A percentile compares a stretch with the other conserved stretches of the same genome.
These are phyloP conservation scores for Skeletonema potamos DNA, from an alignment of 108 stramenopile genomes.

Conservation along the genomic window DNA sequence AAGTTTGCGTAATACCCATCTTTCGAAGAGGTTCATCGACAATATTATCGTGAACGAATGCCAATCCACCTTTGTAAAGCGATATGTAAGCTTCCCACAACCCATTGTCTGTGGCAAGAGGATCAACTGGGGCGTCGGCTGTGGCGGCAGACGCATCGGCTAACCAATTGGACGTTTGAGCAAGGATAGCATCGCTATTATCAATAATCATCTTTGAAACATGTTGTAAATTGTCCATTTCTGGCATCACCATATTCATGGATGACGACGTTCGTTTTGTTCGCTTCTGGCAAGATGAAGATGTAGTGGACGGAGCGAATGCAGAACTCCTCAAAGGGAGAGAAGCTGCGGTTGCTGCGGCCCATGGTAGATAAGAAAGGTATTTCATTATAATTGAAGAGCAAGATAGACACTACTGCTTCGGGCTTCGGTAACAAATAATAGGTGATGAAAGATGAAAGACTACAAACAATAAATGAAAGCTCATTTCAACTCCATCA, in stretches of 20 bases:
- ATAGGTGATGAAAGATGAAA: too few species aligned
- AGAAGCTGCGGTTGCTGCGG: neutral
- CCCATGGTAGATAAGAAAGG: neutral
- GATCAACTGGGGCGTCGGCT: slow-evolving; percentile 1
- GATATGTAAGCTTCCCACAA: slow-evolving; percentile 42
- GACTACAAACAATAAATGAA: neutral
- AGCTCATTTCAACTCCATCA: neutral
- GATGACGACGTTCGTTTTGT: neutral
- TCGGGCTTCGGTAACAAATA: too few species aligned
- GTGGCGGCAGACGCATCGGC: slow-evolving; percentile 19
- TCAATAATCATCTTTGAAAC: slow-evolving; percentile 5
- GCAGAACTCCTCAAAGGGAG: neutral
- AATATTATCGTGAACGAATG: slow-evolving; percentile 57
- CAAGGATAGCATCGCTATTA: neutral
- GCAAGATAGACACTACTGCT: neutral
- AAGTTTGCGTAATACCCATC: slow-evolving; percentile 69
- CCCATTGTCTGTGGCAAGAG: slow-evolving; percentile 5
- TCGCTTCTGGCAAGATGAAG: neutral
- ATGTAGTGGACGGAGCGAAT: neutral
- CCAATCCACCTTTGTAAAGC: slow-evolving; percentile 48
- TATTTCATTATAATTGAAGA: neutral
- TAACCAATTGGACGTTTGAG: slow-evolving; percentile 20
- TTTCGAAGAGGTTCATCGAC: slow-evolving; percentile 67
- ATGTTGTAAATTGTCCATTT: slow-evolving; percentile 9
- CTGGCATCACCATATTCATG: neutral